phyloP scores from a whole-genome alignment of 2,329 filamentous ascomycete genomes.

The Tolypocladium sp. region DNA sequence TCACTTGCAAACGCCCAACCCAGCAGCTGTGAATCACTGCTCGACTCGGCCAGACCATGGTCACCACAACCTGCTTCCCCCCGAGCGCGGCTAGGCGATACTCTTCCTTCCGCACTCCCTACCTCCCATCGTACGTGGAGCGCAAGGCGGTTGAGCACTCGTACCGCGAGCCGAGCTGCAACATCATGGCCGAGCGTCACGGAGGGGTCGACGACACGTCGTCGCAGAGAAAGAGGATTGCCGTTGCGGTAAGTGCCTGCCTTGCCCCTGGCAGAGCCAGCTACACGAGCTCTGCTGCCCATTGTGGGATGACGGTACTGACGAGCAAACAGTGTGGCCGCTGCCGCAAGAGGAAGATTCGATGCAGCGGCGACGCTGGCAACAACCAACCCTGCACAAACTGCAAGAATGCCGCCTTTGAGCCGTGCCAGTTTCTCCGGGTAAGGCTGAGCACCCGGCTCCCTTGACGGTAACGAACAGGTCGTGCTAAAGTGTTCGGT shows the following conservation, averaged over 20 bases:
- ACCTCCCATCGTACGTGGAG: constrained; percentile 7
- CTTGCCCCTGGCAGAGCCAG: not conserved
- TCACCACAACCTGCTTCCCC: constrained; percentile 7
- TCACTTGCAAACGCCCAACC: not conserved
- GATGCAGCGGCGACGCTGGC: constrained; percentile 78
- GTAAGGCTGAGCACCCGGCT: constrained; percentile 35
- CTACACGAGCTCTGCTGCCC: not conserved
- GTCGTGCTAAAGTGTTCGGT: not conserved
- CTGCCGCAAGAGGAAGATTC: constrained; percentile 89
- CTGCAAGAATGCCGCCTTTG: constrained; percentile 65
- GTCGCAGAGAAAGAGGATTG: constrained; percentile 46
- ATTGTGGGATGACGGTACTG: constrained; percentile 3
- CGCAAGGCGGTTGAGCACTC: constrained; percentile 5
- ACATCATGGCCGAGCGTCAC: constrained; percentile 8
- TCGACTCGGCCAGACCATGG: constrained; percentile 7
- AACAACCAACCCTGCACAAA: constrained; percentile 72
- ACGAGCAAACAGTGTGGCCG: constrained; percentile 60
- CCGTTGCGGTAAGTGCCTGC: constrained; percentile 42
- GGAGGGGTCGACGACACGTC: constrained; percentile 23
- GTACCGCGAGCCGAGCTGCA: constrained; percentile 3
- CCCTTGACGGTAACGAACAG: not conserved
- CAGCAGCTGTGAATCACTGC: not conserved
- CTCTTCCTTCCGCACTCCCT: constrained; percentile 6
- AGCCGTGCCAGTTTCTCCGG: constrained; percentile 70
- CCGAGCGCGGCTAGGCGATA: constrained; percentile 8